Evolutionary conservation across 305 asterid species (phyloP).

Genomic region (Nicotiana rustica): DNA sequence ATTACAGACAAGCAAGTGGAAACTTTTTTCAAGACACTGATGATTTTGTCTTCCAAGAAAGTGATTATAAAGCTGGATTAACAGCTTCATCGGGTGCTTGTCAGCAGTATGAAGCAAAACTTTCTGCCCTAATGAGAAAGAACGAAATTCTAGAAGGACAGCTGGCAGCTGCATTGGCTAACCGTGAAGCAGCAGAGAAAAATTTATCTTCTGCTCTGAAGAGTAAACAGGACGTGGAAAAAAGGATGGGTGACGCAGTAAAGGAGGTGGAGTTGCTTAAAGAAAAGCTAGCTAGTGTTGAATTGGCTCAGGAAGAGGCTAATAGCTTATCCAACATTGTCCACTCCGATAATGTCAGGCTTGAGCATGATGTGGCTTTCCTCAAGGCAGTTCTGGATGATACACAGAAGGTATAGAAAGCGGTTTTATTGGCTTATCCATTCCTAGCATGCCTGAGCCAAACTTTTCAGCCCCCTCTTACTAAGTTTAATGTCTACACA

Average conservation of each 20-base stretch:
- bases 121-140: conserved; percentile 66
- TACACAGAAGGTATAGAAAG: conserved; percentile 77
- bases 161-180: conserved; percentile 67
- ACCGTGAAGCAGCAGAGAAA: conserved; percentile 80
- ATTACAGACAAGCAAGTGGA: conserved; percentile 62
- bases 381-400: conserved; percentile 94
- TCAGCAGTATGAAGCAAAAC: conserved; percentile 75
- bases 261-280: conserved; percentile 87
- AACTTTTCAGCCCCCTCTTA: not conserved
- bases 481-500: not conserved
- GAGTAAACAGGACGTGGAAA: conserved; percentile 82
- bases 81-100: conserved; percentile 55
- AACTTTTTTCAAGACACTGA: conserved; percentile 60
- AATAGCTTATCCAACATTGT: conserved; percentile 90
- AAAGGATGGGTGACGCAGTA: conserved; percentile 59
- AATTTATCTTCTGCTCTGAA: conserved; percentile 62
- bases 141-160: conserved; percentile 83
- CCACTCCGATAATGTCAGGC: conserved; percentile 95
- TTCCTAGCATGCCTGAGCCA: conserved; percentile 8
- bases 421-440: not conserved
- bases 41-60: conserved; percentile 57
- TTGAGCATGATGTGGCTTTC: conserved; percentile 96
- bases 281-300: conserved; percentile 82
- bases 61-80: conserved; percentile 63
- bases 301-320: conserved; percentile 94